A percentile compares a stretch with the other conserved stretches of the same genome.
phyloP scores from a whole-genome alignment of 495 filamentous ascomycete genomes.

The Aspergillus avenaceus region DNA sequence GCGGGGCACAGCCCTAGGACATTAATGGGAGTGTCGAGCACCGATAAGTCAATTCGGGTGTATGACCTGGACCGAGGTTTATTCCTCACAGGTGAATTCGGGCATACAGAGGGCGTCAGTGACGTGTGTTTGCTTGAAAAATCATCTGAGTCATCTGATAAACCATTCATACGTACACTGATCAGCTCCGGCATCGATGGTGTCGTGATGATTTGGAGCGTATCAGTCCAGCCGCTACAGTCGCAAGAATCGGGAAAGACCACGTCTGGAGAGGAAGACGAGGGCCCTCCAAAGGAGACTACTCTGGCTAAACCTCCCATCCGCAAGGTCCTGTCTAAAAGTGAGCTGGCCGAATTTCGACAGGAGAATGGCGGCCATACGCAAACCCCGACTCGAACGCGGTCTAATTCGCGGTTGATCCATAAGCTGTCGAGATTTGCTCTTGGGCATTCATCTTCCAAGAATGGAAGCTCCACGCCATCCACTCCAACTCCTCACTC shows the following conservation, averaged over 20 bases:
- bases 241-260: slow-evolving; percentile 25
- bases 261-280: slow-evolving; percentile 29
- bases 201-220: slow-evolving; percentile 80
- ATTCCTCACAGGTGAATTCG: slow-evolving; percentile 84
- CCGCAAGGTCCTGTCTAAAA: slow-evolving; percentile 68
- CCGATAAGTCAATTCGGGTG: slow-evolving; percentile 88
- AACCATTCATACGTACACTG: slow-evolving; percentile 43
- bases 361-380: slow-evolving; percentile 40
- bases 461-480: slow-evolving; percentile 15
- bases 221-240: slow-evolving; percentile 43
- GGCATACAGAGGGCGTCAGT: slow-evolving; percentile 88
- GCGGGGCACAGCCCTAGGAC: slow-evolving; percentile 45
- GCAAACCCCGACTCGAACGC: slow-evolving; percentile 51
- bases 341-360: slow-evolving; percentile 72
- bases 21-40: slow-evolving; percentile 80
- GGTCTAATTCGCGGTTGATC: slow-evolving; percentile 63
- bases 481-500: slow-evolving; percentile 28
- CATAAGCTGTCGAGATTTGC: slow-evolving; percentile 51
- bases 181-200: slow-evolving; percentile 79
- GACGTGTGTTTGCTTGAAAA: slow-evolving; percentile 69
- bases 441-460: slow-evolving; percentile 29
- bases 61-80: slow-evolving; percentile 74
- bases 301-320: slow-evolving; percentile 62
- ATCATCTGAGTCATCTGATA: slow-evolving; percentile 34
- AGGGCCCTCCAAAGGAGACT: slow-evolving; percentile 49